phyloP scores from a whole-genome alignment of 768 basidiomycete genomes.

The Boletus rubescentipes region DNA sequence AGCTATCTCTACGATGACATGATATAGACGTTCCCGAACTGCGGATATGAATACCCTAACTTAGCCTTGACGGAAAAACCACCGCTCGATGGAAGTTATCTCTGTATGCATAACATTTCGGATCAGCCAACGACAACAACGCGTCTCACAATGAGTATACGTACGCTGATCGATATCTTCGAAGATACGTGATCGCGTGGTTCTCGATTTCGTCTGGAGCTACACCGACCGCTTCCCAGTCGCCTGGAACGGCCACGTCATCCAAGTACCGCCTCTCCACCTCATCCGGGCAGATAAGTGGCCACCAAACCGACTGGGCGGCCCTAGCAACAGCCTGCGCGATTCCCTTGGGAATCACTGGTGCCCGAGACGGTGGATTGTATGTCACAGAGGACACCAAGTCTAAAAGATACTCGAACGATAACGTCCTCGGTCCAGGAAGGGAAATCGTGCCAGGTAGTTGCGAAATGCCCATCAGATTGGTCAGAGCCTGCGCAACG shows the following conservation, averaged over 20 bases:
- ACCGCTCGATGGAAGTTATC: conserved; percentile 70
- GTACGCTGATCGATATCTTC: conserved; percentile 86
- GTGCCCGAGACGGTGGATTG: conserved; percentile 67
- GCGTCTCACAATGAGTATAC: conserved; percentile 36
- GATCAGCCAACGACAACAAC: conserved; percentile 14
- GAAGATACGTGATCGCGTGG: conserved; percentile 85
- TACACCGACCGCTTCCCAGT: conserved; percentile 84
- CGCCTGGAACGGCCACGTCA: conserved; percentile 70
- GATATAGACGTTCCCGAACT: conserved; percentile 27
- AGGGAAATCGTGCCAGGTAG: conserved; percentile 71
- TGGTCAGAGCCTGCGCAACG: conserved; percentile 88
- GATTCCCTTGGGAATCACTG: conserved; percentile 71
- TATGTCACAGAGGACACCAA: conserved; percentile 81
- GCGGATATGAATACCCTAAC: conserved; percentile 33
- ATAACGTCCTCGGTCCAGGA: conserved; percentile 86
- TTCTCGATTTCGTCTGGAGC: conserved; percentile 82
- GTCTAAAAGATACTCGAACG: conserved; percentile 76
- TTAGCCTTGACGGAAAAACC: conserved; percentile 56
- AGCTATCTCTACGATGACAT: conserved; percentile 17
- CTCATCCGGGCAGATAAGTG: conserved; percentile 86
- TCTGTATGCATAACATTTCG: conserved; percentile 29
- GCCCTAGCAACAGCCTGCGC: conserved; percentile 62
- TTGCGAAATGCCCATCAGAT: conserved; percentile 64
- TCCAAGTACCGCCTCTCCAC: conserved; percentile 84
- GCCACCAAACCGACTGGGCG: conserved; percentile 85